Evolutionary conservation across 2,329 filamentous ascomycete genomes (phyloP), one percentile per base, ranked within the genome.

Genomic region (Rhynchosporium secalis): DNA sequence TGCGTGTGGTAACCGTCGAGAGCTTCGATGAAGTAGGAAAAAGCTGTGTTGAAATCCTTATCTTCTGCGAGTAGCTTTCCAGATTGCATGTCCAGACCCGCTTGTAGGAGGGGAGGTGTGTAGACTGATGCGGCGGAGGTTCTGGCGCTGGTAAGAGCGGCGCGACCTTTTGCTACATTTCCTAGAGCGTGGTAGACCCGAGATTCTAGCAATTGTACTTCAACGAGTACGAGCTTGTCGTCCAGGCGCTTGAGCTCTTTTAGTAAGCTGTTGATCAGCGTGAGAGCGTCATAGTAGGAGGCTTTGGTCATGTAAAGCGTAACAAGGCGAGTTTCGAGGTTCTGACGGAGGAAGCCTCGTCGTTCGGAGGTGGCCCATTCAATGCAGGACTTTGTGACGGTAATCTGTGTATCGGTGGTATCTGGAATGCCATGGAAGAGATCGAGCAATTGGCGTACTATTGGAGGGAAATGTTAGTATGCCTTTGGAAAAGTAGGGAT

Each of bases 41-140:
- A 99, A 56, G 95, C 92, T 31, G 95, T 99, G 81, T 96, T 97
- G 84, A 99, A 99, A 80, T 99, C 96, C 79, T 92, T 91, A 76
- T 99, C 95, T 79, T 99, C 96, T 29, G 95, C 95, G 77, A 99
- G 96, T 63, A 99, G 86, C 89, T 98, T 98, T 69, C 95, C 96
- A 68, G 92, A 96, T 81, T 99, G 95, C 95, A 99, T 98, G 75
- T 99, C 95, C 69, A 99, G 85, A 72, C 95, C 92, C 51, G 95
- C 95, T 80, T 99, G 96, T 62, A 99, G 84, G 69, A 96, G 82
- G 3, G 96, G 95, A 57, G 95, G 95, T 29, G 93, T 97, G 81
- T 99, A 99, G 66, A 99, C 95, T 33, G 92, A 96, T 56, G 96
- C 95, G 60, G 96, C 95, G 71, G 91, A 96, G 52, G 95, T 99